Base-by-base conservation (phyloP, 2,329 filamentous ascomycete species). In the Hypoxylon sp. region DNA sequence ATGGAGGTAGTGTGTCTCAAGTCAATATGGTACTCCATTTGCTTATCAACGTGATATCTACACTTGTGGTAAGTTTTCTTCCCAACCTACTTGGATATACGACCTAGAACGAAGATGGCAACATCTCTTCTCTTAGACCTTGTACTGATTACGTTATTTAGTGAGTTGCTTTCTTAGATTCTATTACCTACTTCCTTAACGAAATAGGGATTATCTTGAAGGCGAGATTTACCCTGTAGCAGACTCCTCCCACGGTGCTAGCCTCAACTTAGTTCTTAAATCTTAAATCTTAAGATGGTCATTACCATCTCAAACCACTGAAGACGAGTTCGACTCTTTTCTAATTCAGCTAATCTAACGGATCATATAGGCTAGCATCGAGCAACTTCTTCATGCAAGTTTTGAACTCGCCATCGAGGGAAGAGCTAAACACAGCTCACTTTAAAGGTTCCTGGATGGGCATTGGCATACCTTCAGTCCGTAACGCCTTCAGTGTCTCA, bases 331-430 rank as follows among this genome's bases (percentile, higher is more conserved):
- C 7, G 5, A 13, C 14, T 1, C 11, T 36, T 17, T 41, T 19
- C 19, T 41, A 21, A 13, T 3, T 13, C 2, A 50, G 17, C 52
- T 58, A 17, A 55, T 34, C 25, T 51, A 17, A 41, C n/a, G 3
- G 17, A 30, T 25, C n/a, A 32, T 2, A 13, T 32, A 72, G 70
- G 32, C 63, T 86, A 2, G 78, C 79, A 7, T 82, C 82, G 7
- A 83, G 80, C 45, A 85, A 85, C 71, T 85, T 83, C 63, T 81
- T 78, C 63, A 85, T 86, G 82, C 84, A 87, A 67, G 78, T 81
- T 28, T 74, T 87, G 7, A 80, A 78, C 9, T 80, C 84, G 0
- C 85, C 85, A 0, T 85, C 82, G 0, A 76, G 85, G 11, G 68
- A 74, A n/a, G 83, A 86, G 55, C 70, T 86, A 10, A 80, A 86